Evolutionary conservation across 2,329 filamentous ascomycete species (phyloP).

Genomic region (Tympanopsis confertula): DNA sequence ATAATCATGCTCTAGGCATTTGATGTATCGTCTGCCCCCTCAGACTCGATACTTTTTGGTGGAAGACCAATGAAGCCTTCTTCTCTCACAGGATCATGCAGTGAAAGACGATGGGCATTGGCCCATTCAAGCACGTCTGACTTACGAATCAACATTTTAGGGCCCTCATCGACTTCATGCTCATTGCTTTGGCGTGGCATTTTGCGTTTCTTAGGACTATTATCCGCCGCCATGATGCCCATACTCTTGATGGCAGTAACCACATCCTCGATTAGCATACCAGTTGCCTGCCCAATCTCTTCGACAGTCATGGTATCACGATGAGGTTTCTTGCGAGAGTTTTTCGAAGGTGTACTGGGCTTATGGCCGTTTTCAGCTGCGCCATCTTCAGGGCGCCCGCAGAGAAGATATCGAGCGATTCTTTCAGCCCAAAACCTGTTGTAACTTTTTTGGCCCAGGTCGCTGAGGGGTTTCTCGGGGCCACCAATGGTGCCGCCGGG

Average conservation of each 20-base stretch:
- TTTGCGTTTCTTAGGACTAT: slow-evolving; percentile 25
- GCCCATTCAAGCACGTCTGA: slow-evolving; percentile 38
- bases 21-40: slow-evolving; percentile 2
- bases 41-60: slow-evolving; percentile 11
- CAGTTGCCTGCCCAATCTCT: slow-evolving; percentile 43
- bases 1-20: not conserved
- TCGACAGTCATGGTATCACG: slow-evolving; percentile 34
- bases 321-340: slow-evolving; percentile 1
- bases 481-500: slow-evolving; percentile 43
- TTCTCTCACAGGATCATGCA: slow-evolving; percentile 35
- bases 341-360: not conserved
- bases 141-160: not conserved
- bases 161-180: not conserved
- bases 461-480: slow-evolving; percentile 51
- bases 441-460: slow-evolving; percentile 47
- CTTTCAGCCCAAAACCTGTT: slow-evolving; percentile 50
- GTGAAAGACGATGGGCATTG: slow-evolving; percentile 29
- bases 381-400: slow-evolving; percentile 8
- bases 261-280: slow-evolving; percentile 50
- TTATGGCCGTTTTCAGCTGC: not conserved
- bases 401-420: slow-evolving; percentile 40
- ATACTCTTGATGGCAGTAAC: slow-evolving; percentile 46
- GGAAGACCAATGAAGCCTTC: slow-evolving; percentile 37
- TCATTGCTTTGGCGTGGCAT: not conserved
- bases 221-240: slow-evolving; percentile 37